phyloP scores from a whole-genome alignment of 2,329 filamentous ascomycete genomes.

The Apiospora aurea region DNA sequence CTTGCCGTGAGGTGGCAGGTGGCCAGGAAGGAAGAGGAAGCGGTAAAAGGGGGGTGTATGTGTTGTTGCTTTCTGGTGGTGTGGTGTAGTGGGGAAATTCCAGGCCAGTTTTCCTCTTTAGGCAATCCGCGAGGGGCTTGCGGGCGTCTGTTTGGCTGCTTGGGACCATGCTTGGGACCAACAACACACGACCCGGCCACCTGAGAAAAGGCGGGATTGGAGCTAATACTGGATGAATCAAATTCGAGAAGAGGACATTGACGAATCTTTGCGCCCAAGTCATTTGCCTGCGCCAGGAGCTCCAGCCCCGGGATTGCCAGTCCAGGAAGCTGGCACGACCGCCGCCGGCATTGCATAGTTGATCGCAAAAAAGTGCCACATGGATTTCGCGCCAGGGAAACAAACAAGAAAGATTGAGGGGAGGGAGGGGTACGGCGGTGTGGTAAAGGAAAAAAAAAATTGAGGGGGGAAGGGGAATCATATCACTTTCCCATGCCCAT shows the following conservation, averaged over 20 bases:
- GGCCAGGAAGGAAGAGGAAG: background rate
- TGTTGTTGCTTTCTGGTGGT: background rate
- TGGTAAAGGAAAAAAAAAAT: background rate
- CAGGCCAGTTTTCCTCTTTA: constrained; percentile 2
- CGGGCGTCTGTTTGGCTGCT: constrained; percentile 14
- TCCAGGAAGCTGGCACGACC: constrained; percentile 95
- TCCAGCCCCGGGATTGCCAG: constrained; percentile 98
- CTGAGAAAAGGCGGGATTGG: background rate
- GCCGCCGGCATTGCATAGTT: constrained; percentile 82
- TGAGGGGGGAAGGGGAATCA: background rate
- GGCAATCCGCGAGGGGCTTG: constrained; percentile 20
- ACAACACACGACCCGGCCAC: background rate
- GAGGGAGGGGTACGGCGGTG: background rate
- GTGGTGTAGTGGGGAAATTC: background rate
- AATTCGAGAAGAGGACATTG: background rate
- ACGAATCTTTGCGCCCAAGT: background rate
- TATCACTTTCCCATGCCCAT: constrained; percentile 11
- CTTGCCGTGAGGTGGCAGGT: background rate
- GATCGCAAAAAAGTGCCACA: constrained; percentile 66
- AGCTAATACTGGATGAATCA: background rate
- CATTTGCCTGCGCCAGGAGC: constrained; percentile 51
- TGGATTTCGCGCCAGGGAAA: background rate
- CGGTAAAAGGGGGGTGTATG: background rate
- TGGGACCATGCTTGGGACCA: background rate
- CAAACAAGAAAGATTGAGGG: background rate